Percentiles rank a stretch among this genome's conserved stretches.
phyloP scores from a whole-genome alignment of 495 filamentous ascomycete species.

The Podospora appendiculata region DNA sequence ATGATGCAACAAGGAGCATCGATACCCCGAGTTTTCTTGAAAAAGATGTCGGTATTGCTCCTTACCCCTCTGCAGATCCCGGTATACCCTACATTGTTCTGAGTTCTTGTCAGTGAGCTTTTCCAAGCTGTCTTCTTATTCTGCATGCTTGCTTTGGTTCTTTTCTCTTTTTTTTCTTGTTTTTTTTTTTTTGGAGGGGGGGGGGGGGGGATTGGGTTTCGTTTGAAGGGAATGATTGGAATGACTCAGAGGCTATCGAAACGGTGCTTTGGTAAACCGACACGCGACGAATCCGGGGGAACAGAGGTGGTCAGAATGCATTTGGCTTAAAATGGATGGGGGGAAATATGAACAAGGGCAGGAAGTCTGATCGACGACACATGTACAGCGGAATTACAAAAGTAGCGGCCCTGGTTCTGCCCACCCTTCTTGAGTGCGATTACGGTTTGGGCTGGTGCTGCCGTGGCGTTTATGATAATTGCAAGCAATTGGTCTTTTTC shows the following conservation, averaged over 20 bases:
- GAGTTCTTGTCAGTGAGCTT: not conserved
- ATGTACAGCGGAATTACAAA: too few relatives aligned
- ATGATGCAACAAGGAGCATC: not conserved
- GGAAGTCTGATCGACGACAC: too few relatives aligned
- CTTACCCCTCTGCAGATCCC: too few relatives aligned
- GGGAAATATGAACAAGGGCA: too few relatives aligned
- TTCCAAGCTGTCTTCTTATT: too few relatives aligned
- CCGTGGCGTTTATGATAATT: too few relatives aligned
- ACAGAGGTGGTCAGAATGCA: not conserved
- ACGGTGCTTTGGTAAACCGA: not conserved
- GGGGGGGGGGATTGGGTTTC: too few relatives aligned
- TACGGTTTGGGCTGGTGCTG: too few relatives aligned
- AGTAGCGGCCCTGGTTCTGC: too few relatives aligned
- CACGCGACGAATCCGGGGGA: not conserved
- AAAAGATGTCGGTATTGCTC: not conserved
- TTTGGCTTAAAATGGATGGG: not conserved
- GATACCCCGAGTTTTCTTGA: not conserved
- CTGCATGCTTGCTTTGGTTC: not conserved
- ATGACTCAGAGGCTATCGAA: not conserved
- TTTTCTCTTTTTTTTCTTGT: not conserved
- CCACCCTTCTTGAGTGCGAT: too few relatives aligned
- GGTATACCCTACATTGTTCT: not conserved
- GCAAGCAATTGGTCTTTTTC: too few relatives aligned
- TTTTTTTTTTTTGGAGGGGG: not conserved
- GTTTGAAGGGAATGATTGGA: not conserved